phyloP scores from a whole-genome alignment of 495 filamentous ascomycete genomes.

The Apiosordaria backusii region DNA sequence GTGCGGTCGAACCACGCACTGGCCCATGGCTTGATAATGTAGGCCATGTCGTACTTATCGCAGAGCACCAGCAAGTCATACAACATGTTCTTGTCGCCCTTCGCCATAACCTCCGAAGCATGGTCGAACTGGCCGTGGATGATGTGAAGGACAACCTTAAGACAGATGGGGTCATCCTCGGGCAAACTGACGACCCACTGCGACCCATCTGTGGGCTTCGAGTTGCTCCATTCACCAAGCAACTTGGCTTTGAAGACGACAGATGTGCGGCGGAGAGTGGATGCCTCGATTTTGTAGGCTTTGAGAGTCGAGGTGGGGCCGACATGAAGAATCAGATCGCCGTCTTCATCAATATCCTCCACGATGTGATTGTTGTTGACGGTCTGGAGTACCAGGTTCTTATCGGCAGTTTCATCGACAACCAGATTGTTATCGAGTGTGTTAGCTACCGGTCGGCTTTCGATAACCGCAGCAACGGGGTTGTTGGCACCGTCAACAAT shows the following conservation, averaged over 20 bases:
- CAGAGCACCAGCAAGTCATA: neutral
- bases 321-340: neutral
- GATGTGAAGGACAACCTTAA: neutral
- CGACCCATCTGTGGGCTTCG: slow-evolving; percentile 18
- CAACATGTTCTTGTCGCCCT: neutral
- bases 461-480: neutral
- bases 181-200: slow-evolving; percentile 31
- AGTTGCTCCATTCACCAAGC: slow-evolving; percentile 26
- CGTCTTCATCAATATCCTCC: neutral
- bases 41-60: neutral
- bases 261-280: slow-evolving; percentile 13
- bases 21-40: neutral
- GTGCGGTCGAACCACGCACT: neutral
- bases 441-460: no score
- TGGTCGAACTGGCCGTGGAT: neutral
- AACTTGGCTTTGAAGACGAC: slow-evolving; percentile 14
- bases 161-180: slow-evolving; percentile 24
- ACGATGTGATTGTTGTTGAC: neutral
- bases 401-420: neutral
- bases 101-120: neutral
- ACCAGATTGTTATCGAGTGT: neutral
- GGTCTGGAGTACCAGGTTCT: neutral
- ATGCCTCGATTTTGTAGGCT: neutral
- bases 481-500: neutral
- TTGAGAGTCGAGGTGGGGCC: slow-evolving; percentile 9